Base-by-base conservation (phyloP, 1,284 basidiomycete genomes). In the Melanopsichium pennsylvanicum region DNA sequence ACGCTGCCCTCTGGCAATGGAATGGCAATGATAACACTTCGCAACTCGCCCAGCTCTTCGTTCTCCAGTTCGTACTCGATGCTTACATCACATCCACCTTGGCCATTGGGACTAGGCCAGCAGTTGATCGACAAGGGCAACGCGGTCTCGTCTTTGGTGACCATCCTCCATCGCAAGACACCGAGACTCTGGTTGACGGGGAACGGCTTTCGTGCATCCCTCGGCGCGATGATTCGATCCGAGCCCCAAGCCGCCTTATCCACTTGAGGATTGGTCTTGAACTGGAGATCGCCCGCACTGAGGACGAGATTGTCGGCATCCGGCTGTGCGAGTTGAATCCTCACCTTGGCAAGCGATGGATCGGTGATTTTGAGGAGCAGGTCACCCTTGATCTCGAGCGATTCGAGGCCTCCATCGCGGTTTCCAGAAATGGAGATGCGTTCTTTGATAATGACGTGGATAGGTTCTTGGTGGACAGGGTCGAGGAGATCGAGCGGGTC, bases 1-100 rank as follows among this genome's bases (percentile, higher is more conserved):
- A 59, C 91, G 2, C 91, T 90, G 41, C 91, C 91, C 44, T 87
- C 83, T 86, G 93, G 93, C 41, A 97, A 86, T 22, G 95, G 94
- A 70, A 97, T 94, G 47, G 90, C 89, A 66, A 97, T 92, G 72
- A 89, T 86, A 27, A 95, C 87, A 78, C 96, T 91, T 77, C 90
- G 87, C 4, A 97, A 84, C 67, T 89, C 87, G 27, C 58, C 54
- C 32, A 79, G 40, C 3, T 62, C 47, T 10, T 60, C 55, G 59
- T 92, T 90, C 81, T 95, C 92, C 40, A 97, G 89, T 81, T 97
- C 93, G 81, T 96, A 98, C 82, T 97, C 95, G 74, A 97, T 91
- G 81, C 90, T 95, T 52, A 97, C 92, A 71, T 96, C 93, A 72
- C 89, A 91, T 8, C 64, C 74, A 15, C 76, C 76, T 72, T 93